A percentile compares a stretch with the other conserved stretches of the same genome.
Conservation (phyloP, 169 alveolate species). For the Plasmodium vivax region DNA sequence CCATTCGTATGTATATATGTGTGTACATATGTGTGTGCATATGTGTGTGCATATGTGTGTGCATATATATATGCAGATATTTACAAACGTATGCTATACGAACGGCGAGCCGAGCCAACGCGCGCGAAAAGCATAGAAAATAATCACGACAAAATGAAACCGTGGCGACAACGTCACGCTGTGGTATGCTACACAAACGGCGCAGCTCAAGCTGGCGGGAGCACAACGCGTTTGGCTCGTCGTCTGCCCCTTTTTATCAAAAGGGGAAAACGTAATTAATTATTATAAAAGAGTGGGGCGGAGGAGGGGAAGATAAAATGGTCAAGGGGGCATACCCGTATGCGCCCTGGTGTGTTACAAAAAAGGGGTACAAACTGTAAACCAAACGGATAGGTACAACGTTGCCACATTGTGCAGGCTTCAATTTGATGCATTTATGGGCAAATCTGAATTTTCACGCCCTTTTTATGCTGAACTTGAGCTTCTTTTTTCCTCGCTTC, state of each 20-base stretch:
- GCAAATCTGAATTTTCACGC: neutral
- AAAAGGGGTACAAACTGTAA: neutral
- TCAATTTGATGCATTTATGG: neutral
- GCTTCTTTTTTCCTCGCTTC: neutral
- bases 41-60: neutral
- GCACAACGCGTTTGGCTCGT: neutral
- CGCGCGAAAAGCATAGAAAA: neutral
- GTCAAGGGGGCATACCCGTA: neutral
- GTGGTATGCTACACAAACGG: neutral
- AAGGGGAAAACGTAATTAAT: neutral
- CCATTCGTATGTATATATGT: neutral
- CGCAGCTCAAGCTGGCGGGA: neutral
- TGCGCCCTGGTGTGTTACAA: neutral
- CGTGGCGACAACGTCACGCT: neutral
- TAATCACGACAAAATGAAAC: neutral
- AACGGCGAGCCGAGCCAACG: neutral
- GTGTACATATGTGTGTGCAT: neutral
- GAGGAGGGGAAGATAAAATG: neutral
- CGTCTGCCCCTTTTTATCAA: neutral
- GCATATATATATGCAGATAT: neutral
- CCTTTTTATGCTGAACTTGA: neutral
- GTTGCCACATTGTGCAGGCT: neutral
- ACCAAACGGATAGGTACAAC: neutral
- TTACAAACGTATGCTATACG: neutral
- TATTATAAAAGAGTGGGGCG: neutral